Evolutionary conservation across 2,329 filamentous ascomycete species (phyloP), one percentile per base, ranked within the genome.

Genomic region (Lojkania enalia): DNA sequence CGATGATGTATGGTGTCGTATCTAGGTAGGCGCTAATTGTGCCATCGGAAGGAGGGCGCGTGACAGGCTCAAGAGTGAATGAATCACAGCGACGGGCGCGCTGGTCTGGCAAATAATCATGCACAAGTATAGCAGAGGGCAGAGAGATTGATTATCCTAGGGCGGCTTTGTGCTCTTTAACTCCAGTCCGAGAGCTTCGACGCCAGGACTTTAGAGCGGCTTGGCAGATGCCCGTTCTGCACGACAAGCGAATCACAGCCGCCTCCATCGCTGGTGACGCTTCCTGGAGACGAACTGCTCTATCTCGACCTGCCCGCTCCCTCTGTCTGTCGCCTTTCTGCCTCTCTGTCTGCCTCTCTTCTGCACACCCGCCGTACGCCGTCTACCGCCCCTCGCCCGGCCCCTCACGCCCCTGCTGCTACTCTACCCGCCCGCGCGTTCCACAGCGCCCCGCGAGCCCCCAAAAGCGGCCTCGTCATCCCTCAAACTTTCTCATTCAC

Each of bases 401-500:
- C 14, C 21, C 12, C 31, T 16, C 31, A 9, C 15, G 9, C 7
- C 18, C 18, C 5, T 15, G 27, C 23, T 32, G 38, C 36, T 20
- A 41, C n/a, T 9, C 30, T 16, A 18, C 38, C 25, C 15, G 32
- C 39, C 44, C 20, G 25, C 30, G 16, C 25, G n/a, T 35, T 30
- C 30, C 20, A 33, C 20, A 42, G 19, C 7, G 9, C 14, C 30
- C 14, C 30, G 9, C 14, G 9, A 9, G 14, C 30, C 7, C 9
- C 14, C 30, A 33, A 9, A 16, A 7, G 7, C 9, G 23, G 7
- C 30, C 30, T 33, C n/a, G n/a, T n/a, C n/a, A n/a, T n/a, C n/a
- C n/a, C n/a, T n/a, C n/a, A 43, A 46, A 37, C 39, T 33, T 59
- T 42, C 39, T 43, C 50, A 57, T 57, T 57, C 58, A 59, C 57